phyloP scores from a whole-genome alignment of 371 early-diverging fungal genomes.

The Apophysomyces sp. region DNA sequence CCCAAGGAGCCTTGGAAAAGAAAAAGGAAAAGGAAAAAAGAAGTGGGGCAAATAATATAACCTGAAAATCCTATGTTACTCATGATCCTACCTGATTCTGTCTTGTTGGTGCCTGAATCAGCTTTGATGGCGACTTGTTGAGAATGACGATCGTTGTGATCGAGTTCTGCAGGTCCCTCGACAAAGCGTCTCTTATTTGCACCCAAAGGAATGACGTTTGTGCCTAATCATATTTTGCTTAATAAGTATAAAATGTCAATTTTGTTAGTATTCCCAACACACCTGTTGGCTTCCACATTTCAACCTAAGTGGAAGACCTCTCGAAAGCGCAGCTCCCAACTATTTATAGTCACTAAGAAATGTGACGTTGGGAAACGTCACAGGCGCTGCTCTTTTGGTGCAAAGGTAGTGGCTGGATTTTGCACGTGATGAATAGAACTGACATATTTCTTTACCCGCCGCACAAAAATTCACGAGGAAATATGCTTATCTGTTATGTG shows the following conservation, averaged over 20 bases:
- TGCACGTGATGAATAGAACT: no score
- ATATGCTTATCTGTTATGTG: no score
- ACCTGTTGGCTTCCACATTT: constrained; percentile 36
- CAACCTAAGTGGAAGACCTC: neutral
- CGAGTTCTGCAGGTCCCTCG: constrained; percentile 15
- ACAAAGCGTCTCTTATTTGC: constrained; percentile 34
- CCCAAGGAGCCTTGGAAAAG: neutral
- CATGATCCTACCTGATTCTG: neutral
- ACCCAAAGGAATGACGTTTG: constrained; percentile 49
- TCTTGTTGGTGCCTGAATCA: neutral
- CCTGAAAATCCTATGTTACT: neutral
- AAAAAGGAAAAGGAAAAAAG: neutral
- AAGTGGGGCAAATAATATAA: neutral
- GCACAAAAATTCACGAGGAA: no score
- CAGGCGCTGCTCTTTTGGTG: no score
- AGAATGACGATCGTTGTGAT: neutral
- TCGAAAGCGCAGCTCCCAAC: no score
- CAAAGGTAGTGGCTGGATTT: no score
- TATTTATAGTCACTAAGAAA: no score
- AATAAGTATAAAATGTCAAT: neutral
- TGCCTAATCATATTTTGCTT: constrained; percentile 21
- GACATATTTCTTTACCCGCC: no score
- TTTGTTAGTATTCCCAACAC: neutral
- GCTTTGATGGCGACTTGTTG: neutral
- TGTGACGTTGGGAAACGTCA: no score